Percentiles rank a stretch among this genome's conserved stretches.
These are phyloP conservation scores for Pluteus cervinus DNA, from an alignment of 768 basidiomycete species.

Conservation along the genomic window DNA sequence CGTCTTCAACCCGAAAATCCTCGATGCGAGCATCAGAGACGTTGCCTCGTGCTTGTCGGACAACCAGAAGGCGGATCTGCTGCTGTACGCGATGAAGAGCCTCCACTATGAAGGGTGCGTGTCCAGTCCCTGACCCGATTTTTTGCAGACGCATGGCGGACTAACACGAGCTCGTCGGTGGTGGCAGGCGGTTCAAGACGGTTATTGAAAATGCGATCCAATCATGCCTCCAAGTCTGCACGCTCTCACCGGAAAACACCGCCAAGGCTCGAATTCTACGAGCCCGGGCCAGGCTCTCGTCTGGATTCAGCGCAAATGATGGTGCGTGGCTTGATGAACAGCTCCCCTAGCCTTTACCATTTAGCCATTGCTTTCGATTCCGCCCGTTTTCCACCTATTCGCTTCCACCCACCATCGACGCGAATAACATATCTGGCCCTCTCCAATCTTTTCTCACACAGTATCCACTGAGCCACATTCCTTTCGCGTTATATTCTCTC, in stretches of 20 bases:
- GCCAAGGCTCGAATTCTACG: conserved; percentile 61
- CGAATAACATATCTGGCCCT: too few species aligned
- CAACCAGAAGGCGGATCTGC: conserved; percentile 62
- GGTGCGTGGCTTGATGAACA: conserved; percentile 28
- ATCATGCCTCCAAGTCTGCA: conserved; percentile 56
- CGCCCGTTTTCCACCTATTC: too few species aligned
- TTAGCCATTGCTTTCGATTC: too few species aligned
- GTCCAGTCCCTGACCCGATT: conserved; percentile 8
- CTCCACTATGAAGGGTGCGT: conserved; percentile 66
- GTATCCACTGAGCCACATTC: too few species aligned
- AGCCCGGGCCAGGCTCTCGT: conserved; percentile 58
- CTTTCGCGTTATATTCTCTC: background rate
- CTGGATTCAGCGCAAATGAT: conserved; percentile 61
- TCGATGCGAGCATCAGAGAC: conserved; percentile 72
- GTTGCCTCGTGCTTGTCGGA: conserved; percentile 51
- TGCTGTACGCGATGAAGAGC: conserved; percentile 79
- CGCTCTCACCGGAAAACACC: conserved; percentile 41
- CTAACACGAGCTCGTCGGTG: conserved; percentile 3
- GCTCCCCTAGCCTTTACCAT: conserved; percentile 1
- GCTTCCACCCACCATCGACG: too few species aligned
- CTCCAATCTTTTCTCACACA: too few species aligned
- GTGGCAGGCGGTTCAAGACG: conserved; percentile 45
- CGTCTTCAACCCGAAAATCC: conserved; percentile 70
- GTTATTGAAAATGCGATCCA: conserved; percentile 72
- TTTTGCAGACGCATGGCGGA: conserved; percentile 6